Evolutionary conservation across 2,329 filamentous ascomycete species (phyloP), one percentile per base, ranked within the genome.

Genomic region (Nectriaceae sp.): DNA sequence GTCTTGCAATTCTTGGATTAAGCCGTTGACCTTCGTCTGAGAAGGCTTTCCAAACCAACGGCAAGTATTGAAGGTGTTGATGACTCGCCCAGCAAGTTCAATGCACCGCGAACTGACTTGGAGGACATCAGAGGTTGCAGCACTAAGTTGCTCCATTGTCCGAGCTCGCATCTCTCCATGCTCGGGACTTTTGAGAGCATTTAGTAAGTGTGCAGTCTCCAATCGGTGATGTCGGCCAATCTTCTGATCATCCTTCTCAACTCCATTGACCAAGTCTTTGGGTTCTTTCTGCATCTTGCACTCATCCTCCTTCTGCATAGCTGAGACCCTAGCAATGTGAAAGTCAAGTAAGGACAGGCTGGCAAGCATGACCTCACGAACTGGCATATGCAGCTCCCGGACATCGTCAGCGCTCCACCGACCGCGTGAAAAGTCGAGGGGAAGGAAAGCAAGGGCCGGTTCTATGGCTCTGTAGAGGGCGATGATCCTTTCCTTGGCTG

Each of bases 371-470:
- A 68, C 57, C 10, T 70, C 62, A 0, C 73, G 65, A 1, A 75
- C 51, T 0, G 65, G 66, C 4, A 62, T 62, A 11, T 71, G 64
- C 5, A 79, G 48, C 1, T 55, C 56, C 4, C 63, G 61, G 15
- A 79, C 64, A 16, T 78, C 73, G 8, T 72, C 68, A 1, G 75
- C 61, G 15, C 63, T 70, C 76, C 76, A 79, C 3, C 69, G 61
- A 2, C 75, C 70, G 3, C 72, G 62, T 0, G 75, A 77, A 18
- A 77, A 65, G 49, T 79, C 76, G 1, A 79, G 55, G 0, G 71
- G 74, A 0, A 79, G 56, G 44, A 79, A 79, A 0, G 60, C 70
- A 0, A 77, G 43, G 0, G 66, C 57, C 0, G 73, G 71, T 8
- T 70, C 66, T 36, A 73, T 64, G 1, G 61, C 60, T 35, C 70